These are phyloP conservation scores for Oryza meridionalis DNA, from an alignment of 176 grass and related monocot genomes.

Conservation along the genomic window DNA sequence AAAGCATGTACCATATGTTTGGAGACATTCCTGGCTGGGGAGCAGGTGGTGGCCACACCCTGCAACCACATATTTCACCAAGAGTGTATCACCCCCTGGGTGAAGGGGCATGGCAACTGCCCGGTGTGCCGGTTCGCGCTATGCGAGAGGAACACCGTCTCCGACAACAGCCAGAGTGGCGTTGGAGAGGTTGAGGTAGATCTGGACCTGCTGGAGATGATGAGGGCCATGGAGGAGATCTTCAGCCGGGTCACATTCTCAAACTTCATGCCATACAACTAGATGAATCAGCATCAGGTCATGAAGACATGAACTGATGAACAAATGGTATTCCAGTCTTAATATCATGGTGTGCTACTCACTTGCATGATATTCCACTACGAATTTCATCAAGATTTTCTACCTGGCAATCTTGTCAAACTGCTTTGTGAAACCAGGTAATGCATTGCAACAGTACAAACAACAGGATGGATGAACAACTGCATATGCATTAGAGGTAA, in stretches of 20 bases:
- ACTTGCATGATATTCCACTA: background rate
- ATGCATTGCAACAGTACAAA: background rate
- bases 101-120: constrained; percentile 66
- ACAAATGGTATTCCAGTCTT: background rate
- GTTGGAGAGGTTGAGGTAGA: background rate
- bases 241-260: constrained; percentile 50
- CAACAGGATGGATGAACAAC: background rate
- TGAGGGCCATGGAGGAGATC: constrained; percentile 74
- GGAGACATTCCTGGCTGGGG: constrained; percentile 31
- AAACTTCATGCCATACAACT: constrained; percentile 42
- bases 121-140: constrained; percentile 48
- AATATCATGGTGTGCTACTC: background rate
- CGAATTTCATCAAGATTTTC: background rate
- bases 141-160: constrained; percentile 24
- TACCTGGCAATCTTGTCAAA: background rate
- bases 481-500: background rate
- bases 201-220: constrained; percentile 48
- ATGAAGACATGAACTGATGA: background rate
- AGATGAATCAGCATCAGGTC: constrained; percentile 3
- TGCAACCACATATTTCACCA: constrained; percentile 81
- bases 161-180: background rate
- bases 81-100: constrained; percentile 63
- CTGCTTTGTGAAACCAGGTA: background rate
- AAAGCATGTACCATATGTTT: constrained; percentile 41
- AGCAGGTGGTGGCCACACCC: constrained; percentile 55